phyloP scores from a whole-genome alignment of 257 asterid genomes.

The Orobanche coerulescens region DNA sequence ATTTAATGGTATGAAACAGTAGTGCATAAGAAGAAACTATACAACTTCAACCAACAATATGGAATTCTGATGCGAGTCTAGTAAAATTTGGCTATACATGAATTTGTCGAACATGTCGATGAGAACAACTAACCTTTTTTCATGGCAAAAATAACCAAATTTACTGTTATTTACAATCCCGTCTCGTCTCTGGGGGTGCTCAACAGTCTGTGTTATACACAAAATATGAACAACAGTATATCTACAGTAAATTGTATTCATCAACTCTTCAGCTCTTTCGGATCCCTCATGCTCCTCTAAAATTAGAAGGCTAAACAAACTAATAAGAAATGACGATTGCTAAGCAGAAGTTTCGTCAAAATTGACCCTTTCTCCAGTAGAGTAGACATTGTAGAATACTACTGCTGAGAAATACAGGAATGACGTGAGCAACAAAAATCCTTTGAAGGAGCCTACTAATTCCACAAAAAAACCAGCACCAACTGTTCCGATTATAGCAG shows the following conservation, averaged over 20 bases:
- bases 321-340: neutral
- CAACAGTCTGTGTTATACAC: no score
- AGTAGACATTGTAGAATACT: conserved; percentile 52
- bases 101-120: no score
- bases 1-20: no score
- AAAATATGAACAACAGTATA: conserved; percentile 16
- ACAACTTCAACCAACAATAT: no score
- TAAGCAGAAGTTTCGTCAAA: conserved; percentile 41
- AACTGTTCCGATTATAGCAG: conserved; percentile 88
- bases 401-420: conserved; percentile 71
- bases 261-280: neutral
- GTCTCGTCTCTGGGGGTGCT: no score
- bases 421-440: conserved; percentile 73
- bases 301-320: neutral
- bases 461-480: conserved; percentile 95
- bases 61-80: neutral
- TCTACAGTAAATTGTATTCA: neutral
- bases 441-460: conserved; percentile 75
- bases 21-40: no score
- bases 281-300: no score
- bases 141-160: no score
- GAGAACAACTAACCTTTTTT: no score
- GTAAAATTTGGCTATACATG: neutral
- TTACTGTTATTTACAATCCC: no score
- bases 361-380: conserved; percentile 83